Conservation (phyloP, 331 rosid species). For the Quercus tomentella region DNA sequence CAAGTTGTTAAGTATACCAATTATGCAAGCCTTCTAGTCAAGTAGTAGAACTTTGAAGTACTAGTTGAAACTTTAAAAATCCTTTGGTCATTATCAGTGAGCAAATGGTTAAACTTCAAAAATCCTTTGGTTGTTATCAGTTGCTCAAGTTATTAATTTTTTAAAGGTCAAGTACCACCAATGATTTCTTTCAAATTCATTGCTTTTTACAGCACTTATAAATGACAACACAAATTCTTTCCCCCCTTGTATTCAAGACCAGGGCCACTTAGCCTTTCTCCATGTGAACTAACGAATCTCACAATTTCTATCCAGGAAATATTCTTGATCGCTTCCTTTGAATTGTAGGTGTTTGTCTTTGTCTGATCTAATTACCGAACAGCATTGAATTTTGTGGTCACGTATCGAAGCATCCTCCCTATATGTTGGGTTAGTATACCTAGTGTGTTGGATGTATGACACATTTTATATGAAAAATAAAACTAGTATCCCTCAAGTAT, state of each 20-base stretch:
- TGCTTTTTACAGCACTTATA: not conserved
- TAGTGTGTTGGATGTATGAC: conserved; percentile 73
- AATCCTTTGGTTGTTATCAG: too few species aligned
- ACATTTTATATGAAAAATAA: conserved; percentile 35
- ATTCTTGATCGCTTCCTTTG: conserved; percentile 14
- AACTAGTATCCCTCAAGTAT: too few species aligned
- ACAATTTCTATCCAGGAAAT: conserved; percentile 4
- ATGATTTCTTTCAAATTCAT: too few species aligned
- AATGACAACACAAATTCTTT: not conserved
- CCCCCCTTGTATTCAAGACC: conserved; percentile 30
- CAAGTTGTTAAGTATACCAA: too few species aligned
- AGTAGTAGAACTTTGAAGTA: too few species aligned
- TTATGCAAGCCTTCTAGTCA: too few species aligned
- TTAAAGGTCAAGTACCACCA: too few species aligned
- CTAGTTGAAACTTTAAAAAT: too few species aligned
- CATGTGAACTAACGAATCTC: conserved; percentile 50
- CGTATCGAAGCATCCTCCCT: conserved; percentile 58
- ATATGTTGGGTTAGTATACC: conserved; percentile 51
- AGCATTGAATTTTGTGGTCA: conserved; percentile 52
- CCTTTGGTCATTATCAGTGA: too few species aligned
- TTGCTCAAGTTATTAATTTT: too few species aligned
- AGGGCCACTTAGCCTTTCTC: conserved; percentile 92
- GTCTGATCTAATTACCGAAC: conserved; percentile 22
- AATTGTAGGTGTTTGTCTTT: conserved; percentile 18
- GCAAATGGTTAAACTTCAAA: too few species aligned